phyloP scores from a whole-genome alignment of 306 rosid species.

The Gleditsia sinensis region DNA sequence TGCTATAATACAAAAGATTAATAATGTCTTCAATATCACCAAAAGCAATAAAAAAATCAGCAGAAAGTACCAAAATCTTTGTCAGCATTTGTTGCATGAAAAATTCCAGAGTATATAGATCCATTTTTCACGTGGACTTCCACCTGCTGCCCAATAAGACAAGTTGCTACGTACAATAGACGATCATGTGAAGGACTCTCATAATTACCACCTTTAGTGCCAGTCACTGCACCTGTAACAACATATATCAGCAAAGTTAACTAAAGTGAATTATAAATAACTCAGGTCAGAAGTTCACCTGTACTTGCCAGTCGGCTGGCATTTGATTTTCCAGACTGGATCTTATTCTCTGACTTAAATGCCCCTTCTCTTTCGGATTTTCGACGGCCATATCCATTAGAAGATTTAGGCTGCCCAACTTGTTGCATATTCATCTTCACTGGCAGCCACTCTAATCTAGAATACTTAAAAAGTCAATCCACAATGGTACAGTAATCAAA shows the following conservation, averaged over 20 bases:
- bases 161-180: conserved; percentile 62
- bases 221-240: conserved; percentile 52
- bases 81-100: conserved; percentile 75
- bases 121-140: conserved; percentile 89
- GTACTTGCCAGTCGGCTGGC: conserved; percentile 53
- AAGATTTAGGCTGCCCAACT: conserved; percentile 56
- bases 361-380: conserved; percentile 76
- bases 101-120: conserved; percentile 81
- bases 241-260: conserved; percentile 31
- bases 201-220: conserved; percentile 52
- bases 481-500: conserved; percentile 12
- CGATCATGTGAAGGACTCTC: conserved; percentile 79
- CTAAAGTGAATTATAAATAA: conserved; percentile 12
- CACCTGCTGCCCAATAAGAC: conserved; percentile 82
- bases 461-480: conserved; percentile 25
- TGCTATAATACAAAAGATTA: background rate
- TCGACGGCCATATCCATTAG: conserved; percentile 85
- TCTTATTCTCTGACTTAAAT: conserved; percentile 60
- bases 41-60: conserved; percentile 23
- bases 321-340: conserved; percentile 63
- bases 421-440: conserved; percentile 77
- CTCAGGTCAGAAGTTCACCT: conserved; percentile 44
- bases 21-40: conserved; percentile 1
- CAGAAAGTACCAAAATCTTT: conserved; percentile 76
- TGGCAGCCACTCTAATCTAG: conserved; percentile 51